These are phyloP conservation scores for Coprinopsis marcescibilis DNA, from an alignment of 768 basidiomycete genomes.

Conservation along the genomic window DNA sequence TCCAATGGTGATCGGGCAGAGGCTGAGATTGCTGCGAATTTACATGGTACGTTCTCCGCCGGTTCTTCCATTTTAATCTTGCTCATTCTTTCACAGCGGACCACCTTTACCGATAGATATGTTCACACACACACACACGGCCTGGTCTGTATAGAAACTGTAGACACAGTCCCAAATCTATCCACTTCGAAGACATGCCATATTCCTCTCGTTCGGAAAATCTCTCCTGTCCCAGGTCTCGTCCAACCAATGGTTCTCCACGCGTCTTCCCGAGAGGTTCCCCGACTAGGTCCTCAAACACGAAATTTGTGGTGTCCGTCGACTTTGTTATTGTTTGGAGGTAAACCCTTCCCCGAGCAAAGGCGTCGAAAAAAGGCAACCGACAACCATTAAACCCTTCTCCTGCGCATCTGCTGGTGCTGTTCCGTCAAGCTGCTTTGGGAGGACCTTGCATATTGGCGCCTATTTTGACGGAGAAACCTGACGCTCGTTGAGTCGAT, in stretches of 20 bases:
- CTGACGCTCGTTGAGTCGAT: background rate
- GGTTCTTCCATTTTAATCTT: conserved; percentile 17
- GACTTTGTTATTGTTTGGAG: conserved; percentile 2
- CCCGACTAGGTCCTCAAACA: too few relatives aligned
- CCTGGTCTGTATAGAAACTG: conserved; percentile 5
- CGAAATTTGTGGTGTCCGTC: background rate
- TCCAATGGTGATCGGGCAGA: conserved; percentile 95
- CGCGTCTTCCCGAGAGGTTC: too few relatives aligned
- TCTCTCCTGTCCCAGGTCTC: too few relatives aligned
- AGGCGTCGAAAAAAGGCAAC: conserved; percentile 3
- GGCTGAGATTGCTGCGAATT: conserved; percentile 95
- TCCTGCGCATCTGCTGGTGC: background rate
- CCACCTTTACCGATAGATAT: conserved; percentile 70
- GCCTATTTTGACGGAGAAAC: too few relatives aligned
- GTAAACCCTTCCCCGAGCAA: conserved; percentile 9
- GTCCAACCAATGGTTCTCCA: too few relatives aligned
- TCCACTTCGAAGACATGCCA: background rate
- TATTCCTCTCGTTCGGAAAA: too few relatives aligned
- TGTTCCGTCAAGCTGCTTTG: too few relatives aligned
- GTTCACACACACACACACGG: background rate
- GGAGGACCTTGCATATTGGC: too few relatives aligned
- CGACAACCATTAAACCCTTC: background rate
- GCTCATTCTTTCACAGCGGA: conserved; percentile 49
- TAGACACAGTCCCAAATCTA: background rate
- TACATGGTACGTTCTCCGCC: conserved; percentile 50